Conservation (phyloP, 2,329 filamentous ascomycete genomes). For the Samsoniella hepiali region DNA sequence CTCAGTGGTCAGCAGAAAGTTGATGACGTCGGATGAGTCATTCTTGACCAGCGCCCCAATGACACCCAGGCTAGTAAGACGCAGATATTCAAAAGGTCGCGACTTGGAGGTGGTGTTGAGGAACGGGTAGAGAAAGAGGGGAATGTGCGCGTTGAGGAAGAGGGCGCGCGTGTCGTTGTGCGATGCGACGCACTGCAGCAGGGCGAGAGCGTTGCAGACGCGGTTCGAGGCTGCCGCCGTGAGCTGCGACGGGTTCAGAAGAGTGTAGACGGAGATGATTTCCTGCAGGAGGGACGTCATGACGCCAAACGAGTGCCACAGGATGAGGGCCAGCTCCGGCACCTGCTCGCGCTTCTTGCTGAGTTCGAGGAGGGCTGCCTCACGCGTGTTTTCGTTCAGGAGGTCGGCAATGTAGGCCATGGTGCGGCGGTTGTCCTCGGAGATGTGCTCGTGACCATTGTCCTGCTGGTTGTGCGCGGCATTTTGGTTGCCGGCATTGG, state of each 20-base stretch:
- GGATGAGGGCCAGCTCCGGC: slow-evolving; percentile 87
- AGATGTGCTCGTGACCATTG: slow-evolving; percentile 62
- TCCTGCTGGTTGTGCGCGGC: slow-evolving; percentile 48
- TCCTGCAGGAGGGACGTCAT: slow-evolving; percentile 98
- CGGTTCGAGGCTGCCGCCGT: slow-evolving; percentile 96
- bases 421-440: slow-evolving; percentile 90
- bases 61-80: slow-evolving; percentile 90
- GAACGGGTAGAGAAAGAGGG: slow-evolving; percentile 95
- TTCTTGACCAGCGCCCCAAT: slow-evolving; percentile 98
- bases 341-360: slow-evolving; percentile 99
- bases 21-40: slow-evolving; percentile 97
- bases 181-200: slow-evolving; percentile 94
- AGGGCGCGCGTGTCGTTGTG: slow-evolving; percentile 94
- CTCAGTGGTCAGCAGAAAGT: slow-evolving; percentile 96
- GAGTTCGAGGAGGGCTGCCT: slow-evolving; percentile 87
- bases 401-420: slow-evolving; percentile 90
- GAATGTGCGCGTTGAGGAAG: slow-evolving; percentile 94
- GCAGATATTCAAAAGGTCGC: slow-evolving; percentile 93
- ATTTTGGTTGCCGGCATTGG: slow-evolving; percentile 43
- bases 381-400: slow-evolving; percentile 80
- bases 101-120: slow-evolving; percentile 99
- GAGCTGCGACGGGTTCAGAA: slow-evolving; percentile 93
- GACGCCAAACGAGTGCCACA: slow-evolving; percentile 98
- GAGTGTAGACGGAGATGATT: slow-evolving; percentile 97
- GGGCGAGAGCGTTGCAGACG: slow-evolving; percentile 93